Evolutionary conservation across 352 stramenopile genomes (phyloP).

Genomic region (Pythium phragmiticola): DNA sequence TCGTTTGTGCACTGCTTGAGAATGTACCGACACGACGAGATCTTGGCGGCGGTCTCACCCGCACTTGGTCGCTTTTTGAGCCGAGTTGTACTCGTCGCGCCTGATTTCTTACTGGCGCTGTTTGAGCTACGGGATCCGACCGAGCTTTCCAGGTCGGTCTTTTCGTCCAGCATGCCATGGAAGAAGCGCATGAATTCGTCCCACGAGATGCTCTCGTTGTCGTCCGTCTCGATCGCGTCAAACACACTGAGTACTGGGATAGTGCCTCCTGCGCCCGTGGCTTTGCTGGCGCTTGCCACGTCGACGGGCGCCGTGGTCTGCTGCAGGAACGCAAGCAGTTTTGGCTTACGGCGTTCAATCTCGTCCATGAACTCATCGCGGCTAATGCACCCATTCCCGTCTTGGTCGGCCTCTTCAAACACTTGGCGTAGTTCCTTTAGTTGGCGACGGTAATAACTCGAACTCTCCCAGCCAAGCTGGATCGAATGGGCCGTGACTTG

Average conservation of each 20-base stretch:
- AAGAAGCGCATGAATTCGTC: conserved; percentile 83
- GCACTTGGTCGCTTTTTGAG: neutral
- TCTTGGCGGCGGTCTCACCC: neutral
- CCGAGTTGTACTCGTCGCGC: neutral
- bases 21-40: conserved; percentile 60
- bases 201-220: conserved; percentile 88
- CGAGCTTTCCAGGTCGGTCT: conserved; percentile 25
- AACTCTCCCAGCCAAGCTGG: conserved; percentile 75
- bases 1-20: conserved; percentile 87
- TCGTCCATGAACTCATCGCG: conserved; percentile 87
- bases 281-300: neutral
- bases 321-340: conserved; percentile 75
- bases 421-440: conserved; percentile 74
- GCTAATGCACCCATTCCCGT: conserved; percentile 74
- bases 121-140: neutral
- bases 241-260: conserved; percentile 67
- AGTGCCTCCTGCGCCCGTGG: neutral
- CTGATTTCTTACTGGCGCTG: neutral
- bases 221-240: conserved; percentile 88
- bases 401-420: conserved; percentile 77
- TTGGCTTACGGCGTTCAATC: conserved; percentile 72
- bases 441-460: conserved; percentile 59
- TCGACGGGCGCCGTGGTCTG: conserved; percentile 37
- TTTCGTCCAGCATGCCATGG: conserved; percentile 52
- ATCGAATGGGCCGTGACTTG: conserved; percentile 69